Conservation (phyloP, 176 grass and related monocot genomes). For the Musa schizocarpa region DNA sequence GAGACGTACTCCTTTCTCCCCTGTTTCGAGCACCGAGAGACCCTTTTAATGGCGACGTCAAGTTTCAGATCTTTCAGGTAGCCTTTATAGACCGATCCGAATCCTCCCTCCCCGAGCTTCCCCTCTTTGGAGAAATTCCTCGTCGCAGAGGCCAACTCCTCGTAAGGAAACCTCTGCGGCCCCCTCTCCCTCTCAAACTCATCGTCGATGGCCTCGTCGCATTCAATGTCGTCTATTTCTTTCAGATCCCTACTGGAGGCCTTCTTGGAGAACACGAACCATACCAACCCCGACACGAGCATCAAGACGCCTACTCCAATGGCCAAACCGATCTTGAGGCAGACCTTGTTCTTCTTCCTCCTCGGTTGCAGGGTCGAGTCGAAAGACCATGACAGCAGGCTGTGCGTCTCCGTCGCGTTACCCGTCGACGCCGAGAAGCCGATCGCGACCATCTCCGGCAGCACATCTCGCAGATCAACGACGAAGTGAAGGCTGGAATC, state of each 20-base stretch:
- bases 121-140: conserved; percentile 25
- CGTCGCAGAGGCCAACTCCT: conserved; percentile 26
- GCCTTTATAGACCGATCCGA: conserved; percentile 51
- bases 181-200: conserved; percentile 23
- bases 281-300: neutral
- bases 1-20: conserved; percentile 44
- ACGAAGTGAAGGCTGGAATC: conserved; percentile 4
- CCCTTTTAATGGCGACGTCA: conserved; percentile 56
- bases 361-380: conserved; percentile 30
- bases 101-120: conserved; percentile 55
- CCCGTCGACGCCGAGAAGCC: conserved; percentile 64
- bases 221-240: conserved; percentile 1
- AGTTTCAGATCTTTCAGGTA: conserved; percentile 17
- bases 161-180: conserved; percentile 22
- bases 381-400: conserved; percentile 51
- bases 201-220: conserved; percentile 22
- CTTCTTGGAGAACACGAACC: neutral
- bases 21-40: conserved; percentile 27
- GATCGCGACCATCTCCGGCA: conserved; percentile 24
- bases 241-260: neutral
- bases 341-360: neutral
- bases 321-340: neutral
- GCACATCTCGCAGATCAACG: conserved; percentile 23
- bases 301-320: conserved; percentile 3
- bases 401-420: neutral